Conservation (phyloP, 129 eudicot genomes). For the Ambrosia trifida region DNA sequence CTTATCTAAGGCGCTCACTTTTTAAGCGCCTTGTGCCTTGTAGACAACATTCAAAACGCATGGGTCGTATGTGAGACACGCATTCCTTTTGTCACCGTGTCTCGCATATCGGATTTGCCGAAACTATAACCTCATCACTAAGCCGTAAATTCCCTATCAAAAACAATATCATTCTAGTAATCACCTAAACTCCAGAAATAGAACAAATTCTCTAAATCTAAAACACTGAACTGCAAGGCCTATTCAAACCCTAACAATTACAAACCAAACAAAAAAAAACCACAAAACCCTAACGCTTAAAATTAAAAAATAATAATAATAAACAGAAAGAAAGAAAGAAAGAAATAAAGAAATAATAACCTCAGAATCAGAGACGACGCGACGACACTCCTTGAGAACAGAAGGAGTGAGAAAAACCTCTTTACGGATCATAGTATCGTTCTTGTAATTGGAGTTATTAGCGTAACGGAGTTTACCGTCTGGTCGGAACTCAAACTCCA, state of each 20-base stretch:
- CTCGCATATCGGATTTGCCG: no score
- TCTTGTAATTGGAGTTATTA: conserved; percentile 94
- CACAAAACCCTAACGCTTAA: conserved; percentile 22
- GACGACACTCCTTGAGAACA: conserved; percentile 89
- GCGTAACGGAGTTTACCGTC: conserved; percentile 98
- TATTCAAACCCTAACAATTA: not conserved
- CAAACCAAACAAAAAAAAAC: no score
- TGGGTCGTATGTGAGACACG: not conserved
- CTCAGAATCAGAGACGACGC: conserved; percentile 89
- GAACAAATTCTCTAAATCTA: not conserved
- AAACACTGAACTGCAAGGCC: no score
- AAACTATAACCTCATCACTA: not conserved
- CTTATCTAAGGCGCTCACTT: no score
- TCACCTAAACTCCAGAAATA: not conserved
- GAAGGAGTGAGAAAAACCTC: conserved; percentile 94
- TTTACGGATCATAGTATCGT: conserved; percentile 98
- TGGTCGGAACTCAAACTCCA: conserved; percentile 96
- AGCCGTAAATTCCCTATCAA: no score
- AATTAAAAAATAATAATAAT: not conserved
- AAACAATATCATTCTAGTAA: conserved; percentile 11
- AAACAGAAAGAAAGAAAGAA: no score
- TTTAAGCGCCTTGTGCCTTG: no score
- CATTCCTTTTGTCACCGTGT: not conserved
- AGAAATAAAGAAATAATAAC: conserved; percentile 10
- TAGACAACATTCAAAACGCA: not conserved